phyloP scores from a whole-genome alignment of 2,329 filamentous ascomycete species.

The Fusarium buxicola region DNA sequence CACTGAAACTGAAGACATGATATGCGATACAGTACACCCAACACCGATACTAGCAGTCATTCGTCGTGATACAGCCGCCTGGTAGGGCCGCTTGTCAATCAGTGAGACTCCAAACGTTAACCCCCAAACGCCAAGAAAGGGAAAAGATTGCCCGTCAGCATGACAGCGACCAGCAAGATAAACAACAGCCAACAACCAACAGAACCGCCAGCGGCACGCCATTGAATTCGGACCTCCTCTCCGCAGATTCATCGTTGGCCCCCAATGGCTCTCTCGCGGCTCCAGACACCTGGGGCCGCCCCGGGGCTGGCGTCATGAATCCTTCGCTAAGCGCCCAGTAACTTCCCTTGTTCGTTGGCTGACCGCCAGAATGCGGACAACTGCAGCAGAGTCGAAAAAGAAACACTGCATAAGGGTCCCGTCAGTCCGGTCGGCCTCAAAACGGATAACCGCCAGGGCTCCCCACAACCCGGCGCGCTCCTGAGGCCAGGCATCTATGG shows the following conservation, averaged over 20 bases:
- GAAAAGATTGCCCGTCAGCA: constrained; percentile 22
- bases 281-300: constrained; percentile 8
- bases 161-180: constrained; percentile 8
- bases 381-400: constrained; percentile 31
- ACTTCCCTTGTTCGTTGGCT: constrained; percentile 26
- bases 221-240: constrained; percentile 1
- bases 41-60: constrained; percentile 37
- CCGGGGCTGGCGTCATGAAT: constrained; percentile 24
- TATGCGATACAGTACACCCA: constrained; percentile 35
- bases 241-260: constrained; percentile 6
- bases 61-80: constrained; percentile 34
- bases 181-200: constrained; percentile 14
- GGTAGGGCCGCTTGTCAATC: constrained; percentile 31
- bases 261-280: constrained; percentile 2
- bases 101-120: constrained; percentile 27
- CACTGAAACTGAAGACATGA: constrained; percentile 35
- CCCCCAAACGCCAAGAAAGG: constrained; percentile 33
- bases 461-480: constrained; percentile 15
- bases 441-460: constrained; percentile 22
- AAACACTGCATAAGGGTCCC: constrained; percentile 39
- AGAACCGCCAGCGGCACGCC: constrained; percentile 11
- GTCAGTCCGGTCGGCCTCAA: constrained; percentile 34
- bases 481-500: constrained; percentile 25
- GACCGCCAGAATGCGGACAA: constrained; percentile 34
- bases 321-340: constrained; percentile 30